Evolutionary conservation across 2,329 filamentous ascomycete genomes (phyloP), one percentile per base, ranked within the genome.

Genomic region (Xylaria polymorpha): DNA sequence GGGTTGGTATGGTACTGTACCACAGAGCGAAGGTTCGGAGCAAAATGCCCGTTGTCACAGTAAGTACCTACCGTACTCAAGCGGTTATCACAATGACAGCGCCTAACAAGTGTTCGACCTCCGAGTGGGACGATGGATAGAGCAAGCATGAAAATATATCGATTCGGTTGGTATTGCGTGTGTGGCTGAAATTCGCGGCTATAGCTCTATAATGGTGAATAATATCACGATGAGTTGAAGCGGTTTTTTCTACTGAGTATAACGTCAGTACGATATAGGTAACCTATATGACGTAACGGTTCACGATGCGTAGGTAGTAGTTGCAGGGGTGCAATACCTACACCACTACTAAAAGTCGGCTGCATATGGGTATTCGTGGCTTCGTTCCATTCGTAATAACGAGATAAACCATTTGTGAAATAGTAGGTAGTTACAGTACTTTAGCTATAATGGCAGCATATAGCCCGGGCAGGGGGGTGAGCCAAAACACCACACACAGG

Each of bases 201-300:
- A 32, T 14, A 32, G 25, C 22, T 14, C 32, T 51, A 3, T 8
- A 51, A 51, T 32, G 25, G 7, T 32, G 48, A 22, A 25, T 29
- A 18, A 44, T 2, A 44, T 41, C 12, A 10, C 12, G 37, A 41
- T 41, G 43, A 29, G 29, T 6, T 51, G 22, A 37, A 15, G n/a
- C 12, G 35, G 37, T 6, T 48, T 20, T 48, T 20, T 48, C 3
- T 22, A 29, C 25, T 29, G 25, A 4, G 25, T 29, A 51, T 51
- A 51, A 51, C 48, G 48, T 51, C 25, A 51, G 51, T 56, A 20
- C 18, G n/a, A 39, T 22, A n/a, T n/a, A n/a, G n/a, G n/a, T n/a
- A 55, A 20, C 53, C 39, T 8, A 20, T 57, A 64, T 64, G 61
- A 64, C 61, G 61, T 64, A 64, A 50, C 4, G 39, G 18, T 22